These are phyloP conservation scores for Wickerhamomyces canadensis DNA, from an alignment of 805 yeast species.

Conservation along the genomic window DNA sequence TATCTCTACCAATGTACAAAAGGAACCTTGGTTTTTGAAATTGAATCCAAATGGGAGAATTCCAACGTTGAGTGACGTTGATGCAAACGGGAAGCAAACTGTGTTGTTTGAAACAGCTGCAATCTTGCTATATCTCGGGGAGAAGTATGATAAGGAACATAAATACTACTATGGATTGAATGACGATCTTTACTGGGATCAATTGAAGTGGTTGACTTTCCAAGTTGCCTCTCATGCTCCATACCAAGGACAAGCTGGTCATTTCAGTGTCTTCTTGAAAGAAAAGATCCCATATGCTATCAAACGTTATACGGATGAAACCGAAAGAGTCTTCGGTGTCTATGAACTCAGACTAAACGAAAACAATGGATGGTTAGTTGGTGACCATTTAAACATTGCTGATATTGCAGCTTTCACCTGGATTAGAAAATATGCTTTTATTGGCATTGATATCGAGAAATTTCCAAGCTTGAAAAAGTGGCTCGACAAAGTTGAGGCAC, in stretches of 20 bases:
- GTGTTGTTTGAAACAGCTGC: conserved; percentile 57
- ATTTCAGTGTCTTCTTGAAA: conserved; percentile 38
- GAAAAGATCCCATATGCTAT: conserved; percentile 52
- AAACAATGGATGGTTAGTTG: conserved; percentile 54
- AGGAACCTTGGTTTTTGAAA: conserved; percentile 50
- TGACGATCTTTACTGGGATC: conserved; percentile 42
- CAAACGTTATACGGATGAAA: conserved; percentile 45
- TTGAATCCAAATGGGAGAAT: conserved; percentile 61
- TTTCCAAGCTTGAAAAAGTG: conserved; percentile 38
- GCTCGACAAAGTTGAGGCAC: conserved; percentile 28
- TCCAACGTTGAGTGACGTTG: conserved; percentile 43
- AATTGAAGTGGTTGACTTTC: conserved; percentile 48
- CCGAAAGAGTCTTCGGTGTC: conserved; percentile 49
- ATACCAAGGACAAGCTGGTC: conserved; percentile 55
- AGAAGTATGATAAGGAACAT: conserved; percentile 51
- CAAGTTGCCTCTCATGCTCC: conserved; percentile 59
- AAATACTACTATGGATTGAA: conserved; percentile 33
- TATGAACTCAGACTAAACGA: conserved; percentile 43
- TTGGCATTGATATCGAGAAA: conserved; percentile 28
- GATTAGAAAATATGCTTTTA: conserved; percentile 24
- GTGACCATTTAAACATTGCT: conserved; percentile 53
- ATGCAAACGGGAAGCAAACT: conserved; percentile 34
- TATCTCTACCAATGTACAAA: conserved; percentile 38
- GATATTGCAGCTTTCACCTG: conserved; percentile 49
- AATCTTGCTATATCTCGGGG: conserved; percentile 52